Base-by-base conservation (phyloP, 345 rosid species). In the Brassica rapa region DNA sequence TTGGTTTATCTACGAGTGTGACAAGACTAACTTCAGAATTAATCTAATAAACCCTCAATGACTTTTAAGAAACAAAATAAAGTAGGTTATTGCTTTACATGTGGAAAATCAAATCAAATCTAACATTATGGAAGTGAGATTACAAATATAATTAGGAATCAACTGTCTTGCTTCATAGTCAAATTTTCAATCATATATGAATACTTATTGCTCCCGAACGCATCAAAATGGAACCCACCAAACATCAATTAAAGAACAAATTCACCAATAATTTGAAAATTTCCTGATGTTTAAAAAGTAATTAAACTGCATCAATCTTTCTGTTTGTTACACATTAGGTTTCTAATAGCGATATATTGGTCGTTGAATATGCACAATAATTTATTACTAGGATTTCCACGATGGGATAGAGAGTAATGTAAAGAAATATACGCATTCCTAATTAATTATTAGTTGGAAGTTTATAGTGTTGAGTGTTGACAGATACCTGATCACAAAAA, bases 211-310 rank as follows among this genome's bases (percentile, higher is more conserved):
- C 57, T 70, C 62, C 75, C 37, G 53, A 68, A 35, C 16, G 71
- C 75, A 80, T 74, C 79, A 62, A 74, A 68, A 74, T 69, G 79
- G 79, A 74, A 39, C 79, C 83, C 83, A 80, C 75, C 55, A 41
- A 62, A 62, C 67, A 68, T 80, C 83, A 55, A 46, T 74, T 39
- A 11, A n/a, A 74, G 71, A 74, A 68, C 61, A 80, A 21, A 74
- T 74, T 74, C 79, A 74, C 71, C 62, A 69, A 70, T 56, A 69
- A 6, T 43, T 53, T 68, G 30, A 37, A 63, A 69, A 51, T 5
- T 27, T 27, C 30, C 30, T 27, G 8, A 32, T 72, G 21, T 46
- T 49, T 72, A 5, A 10, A 41, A 57, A 68, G 2, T 14, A 23
- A 24, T 24, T 6, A 35, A 33, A 56, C 32, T 71, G 55, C 66